Percentiles rank a stretch among this genome's conserved stretches.
Conservation (phyloP, 768 basidiomycete genomes). For the Pisolithus sp. region DNA sequence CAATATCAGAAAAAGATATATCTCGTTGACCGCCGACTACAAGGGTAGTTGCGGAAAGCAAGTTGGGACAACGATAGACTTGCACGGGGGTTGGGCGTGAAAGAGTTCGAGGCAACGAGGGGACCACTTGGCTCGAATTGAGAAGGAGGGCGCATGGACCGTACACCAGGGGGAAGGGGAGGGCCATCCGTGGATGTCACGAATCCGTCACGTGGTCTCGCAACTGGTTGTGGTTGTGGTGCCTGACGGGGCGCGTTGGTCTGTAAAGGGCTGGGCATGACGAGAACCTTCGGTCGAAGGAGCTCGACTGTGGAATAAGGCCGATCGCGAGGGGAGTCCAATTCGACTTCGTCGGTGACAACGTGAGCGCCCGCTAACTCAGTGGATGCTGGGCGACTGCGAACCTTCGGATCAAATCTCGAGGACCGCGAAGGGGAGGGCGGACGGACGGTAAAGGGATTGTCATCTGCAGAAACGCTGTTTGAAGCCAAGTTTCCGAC, state of each 20-base stretch:
- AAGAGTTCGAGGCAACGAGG: constrained; percentile 51
- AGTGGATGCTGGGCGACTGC: constrained; percentile 55
- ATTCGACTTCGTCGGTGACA: constrained; percentile 46
- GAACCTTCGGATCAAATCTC: constrained; percentile 78
- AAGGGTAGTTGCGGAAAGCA: constrained; percentile 79
- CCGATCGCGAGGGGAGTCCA: constrained; percentile 38
- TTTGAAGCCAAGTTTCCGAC: constrained; percentile 33
- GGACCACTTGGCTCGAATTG: constrained; percentile 29
- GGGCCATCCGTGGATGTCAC: constrained; percentile 61
- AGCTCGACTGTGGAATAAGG: constrained; percentile 72
- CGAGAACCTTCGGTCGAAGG: constrained; percentile 83
- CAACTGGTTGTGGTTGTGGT: constrained; percentile 27
- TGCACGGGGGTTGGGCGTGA: constrained; percentile 71
- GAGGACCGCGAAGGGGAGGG: constrained; percentile 58
- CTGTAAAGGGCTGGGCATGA: constrained; percentile 90
- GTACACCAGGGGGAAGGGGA: constrained; percentile 71
- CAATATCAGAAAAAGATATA: constrained; percentile 55
- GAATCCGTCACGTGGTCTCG: constrained; percentile 50
- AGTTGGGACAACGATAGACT: constrained; percentile 75
- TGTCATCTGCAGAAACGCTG: constrained; percentile 38
- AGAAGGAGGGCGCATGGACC: constrained; percentile 48
- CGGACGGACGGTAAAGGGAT: constrained; percentile 64
- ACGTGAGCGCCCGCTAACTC: constrained; percentile 62
- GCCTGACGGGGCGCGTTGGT: constrained; percentile 25
- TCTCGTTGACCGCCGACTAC: constrained; percentile 62